phyloP scores from a whole-genome alignment of 2,329 filamentous ascomycete species.

The Cordyceps militaris region DNA sequence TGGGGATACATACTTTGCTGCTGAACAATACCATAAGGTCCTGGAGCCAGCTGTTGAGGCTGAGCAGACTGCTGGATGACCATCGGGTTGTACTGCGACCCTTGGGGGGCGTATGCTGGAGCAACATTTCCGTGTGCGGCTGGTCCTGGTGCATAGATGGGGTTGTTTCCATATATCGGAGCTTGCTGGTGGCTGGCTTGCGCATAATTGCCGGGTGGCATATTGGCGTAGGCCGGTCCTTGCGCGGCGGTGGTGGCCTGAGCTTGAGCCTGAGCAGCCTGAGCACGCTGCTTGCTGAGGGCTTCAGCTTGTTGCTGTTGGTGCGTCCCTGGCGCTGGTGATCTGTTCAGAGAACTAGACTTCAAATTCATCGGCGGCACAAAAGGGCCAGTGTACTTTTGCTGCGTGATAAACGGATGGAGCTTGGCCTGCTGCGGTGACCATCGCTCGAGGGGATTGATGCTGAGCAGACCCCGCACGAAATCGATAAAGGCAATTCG shows the following conservation, averaged over 20 bases:
- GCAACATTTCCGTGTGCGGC: slow-evolving; percentile 39
- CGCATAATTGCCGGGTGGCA: slow-evolving; percentile 41
- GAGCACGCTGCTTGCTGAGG: slow-evolving; percentile 82
- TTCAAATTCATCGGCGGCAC: slow-evolving; percentile 97
- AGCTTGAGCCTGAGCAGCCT: slow-evolving; percentile 55
- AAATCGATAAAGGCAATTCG: slow-evolving; percentile 97
- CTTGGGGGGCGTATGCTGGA: slow-evolving; percentile 73
- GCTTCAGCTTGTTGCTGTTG: slow-evolving; percentile 95
- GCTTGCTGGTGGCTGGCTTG: slow-evolving; percentile 41
- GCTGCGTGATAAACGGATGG: slow-evolving; percentile 96
- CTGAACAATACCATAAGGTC: slow-evolving; percentile 52
- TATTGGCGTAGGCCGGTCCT: slow-evolving; percentile 50
- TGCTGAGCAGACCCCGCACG: slow-evolving; percentile 83
- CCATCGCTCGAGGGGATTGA: slow-evolving; percentile 95
- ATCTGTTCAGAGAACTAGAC: slow-evolving; percentile 74
- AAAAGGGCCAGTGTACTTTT: slow-evolving; percentile 94
- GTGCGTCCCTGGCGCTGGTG: slow-evolving; percentile 85
- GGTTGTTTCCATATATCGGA: slow-evolving; percentile 74
- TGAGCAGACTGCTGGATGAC: slow-evolving; percentile 52
- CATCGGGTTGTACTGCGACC: slow-evolving; percentile 66
- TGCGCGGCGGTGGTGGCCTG: slow-evolving; percentile 64
- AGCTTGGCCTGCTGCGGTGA: slow-evolving; percentile 95
- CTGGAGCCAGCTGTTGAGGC: slow-evolving; percentile 57
- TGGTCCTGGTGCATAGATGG: slow-evolving; percentile 63
- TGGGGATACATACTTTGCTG: slow-evolving; percentile 55